These are phyloP conservation scores for Didymella arachidicola DNA, from an alignment of 2,329 filamentous ascomycete genomes.

Conservation along the genomic window DNA sequence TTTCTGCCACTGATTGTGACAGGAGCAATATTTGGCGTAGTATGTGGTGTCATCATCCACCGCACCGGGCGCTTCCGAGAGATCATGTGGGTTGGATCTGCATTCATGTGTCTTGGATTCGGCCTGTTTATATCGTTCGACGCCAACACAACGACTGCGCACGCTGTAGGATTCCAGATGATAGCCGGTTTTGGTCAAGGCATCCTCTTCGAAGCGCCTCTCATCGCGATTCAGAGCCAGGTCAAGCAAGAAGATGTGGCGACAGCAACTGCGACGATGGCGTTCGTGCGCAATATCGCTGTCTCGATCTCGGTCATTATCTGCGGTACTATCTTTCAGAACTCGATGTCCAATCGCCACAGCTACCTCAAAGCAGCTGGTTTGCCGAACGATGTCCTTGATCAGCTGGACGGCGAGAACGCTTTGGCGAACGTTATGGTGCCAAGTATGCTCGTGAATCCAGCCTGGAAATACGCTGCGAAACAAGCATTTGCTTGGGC, in stretches of 20 bases:
- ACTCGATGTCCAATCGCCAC: slow-evolving; percentile 66
- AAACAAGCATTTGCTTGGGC: slow-evolving; percentile 55
- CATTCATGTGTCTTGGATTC: slow-evolving; percentile 45
- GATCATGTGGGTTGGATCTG: slow-evolving; percentile 47
- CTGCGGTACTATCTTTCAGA: slow-evolving; percentile 61
- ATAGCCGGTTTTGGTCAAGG: slow-evolving; percentile 61
- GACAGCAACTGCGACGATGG: slow-evolving; percentile 61
- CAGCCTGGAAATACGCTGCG: slow-evolving; percentile 54
- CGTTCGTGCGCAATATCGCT: slow-evolving; percentile 57
- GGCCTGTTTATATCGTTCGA: slow-evolving; percentile 48
- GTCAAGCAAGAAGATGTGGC: slow-evolving; percentile 61
- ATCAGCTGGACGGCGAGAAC: slow-evolving; percentile 62
- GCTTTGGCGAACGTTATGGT: slow-evolving; percentile 68
- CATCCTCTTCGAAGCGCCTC: slow-evolving; percentile 62
- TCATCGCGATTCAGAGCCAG: slow-evolving; percentile 64
- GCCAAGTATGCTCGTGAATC: slow-evolving; percentile 59
- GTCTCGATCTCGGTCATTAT: slow-evolving; percentile 59
- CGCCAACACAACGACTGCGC: slow-evolving; percentile 35
- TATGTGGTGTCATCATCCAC: slow-evolving; percentile 58
- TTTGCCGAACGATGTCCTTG: slow-evolving; percentile 59
- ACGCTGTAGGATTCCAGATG: slow-evolving; percentile 59
- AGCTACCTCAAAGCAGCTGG: slow-evolving; percentile 55
- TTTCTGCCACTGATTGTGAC: slow-evolving; percentile 66
- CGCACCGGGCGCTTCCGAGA: slow-evolving; percentile 55
- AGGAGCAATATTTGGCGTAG: slow-evolving; percentile 56